Base-by-base conservation (phyloP, 2,329 filamentous ascomycete genomes). In the Aspergillus floridensis region DNA sequence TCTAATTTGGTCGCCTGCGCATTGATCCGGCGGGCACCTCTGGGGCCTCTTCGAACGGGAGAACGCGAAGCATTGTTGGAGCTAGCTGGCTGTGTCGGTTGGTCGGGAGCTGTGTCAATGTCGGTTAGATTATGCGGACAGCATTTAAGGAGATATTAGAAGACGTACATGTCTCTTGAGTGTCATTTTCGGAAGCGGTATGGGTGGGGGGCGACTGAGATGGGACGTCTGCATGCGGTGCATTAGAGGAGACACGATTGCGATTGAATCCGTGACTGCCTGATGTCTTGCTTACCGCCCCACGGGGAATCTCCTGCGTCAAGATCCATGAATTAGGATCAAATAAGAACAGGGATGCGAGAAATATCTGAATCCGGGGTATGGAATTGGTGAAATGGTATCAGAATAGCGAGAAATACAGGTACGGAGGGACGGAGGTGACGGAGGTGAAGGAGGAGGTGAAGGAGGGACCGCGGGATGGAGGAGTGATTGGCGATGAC, bases 1-100 rank as follows among this genome's bases (percentile, higher is more conserved):
- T 88, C 85, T 61, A 88, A 77, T 58, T 82, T 83, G 48, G 85
- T 88, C 32, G 85, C 81, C 68, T 87, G 84, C 38, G 81, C 81
- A 69, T 79, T 84, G 69, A 86, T 80, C 70, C 85, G 84, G 61
- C 84, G 81, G 57, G 80, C 78, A n/a, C 77, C 77, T 64, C 84
- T 78, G 16, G 82, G 80, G 48, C 77, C 81, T 71, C 81, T 79
- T 63, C 75, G 77, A 55, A 76, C 77, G 50, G 81, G 77, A 32
- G 81, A 79, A 63, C 79, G 80, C 49, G 80, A 75, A 32, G 79
- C 75, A 61, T 76, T 74, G 46, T 76, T 74, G 46, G 78, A 66
- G 64, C 75, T 68, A 67, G 74, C 53, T 63, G 70, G 72, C 65
- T 66, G 75, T 73, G 67, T 65, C 59, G 72, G 41, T 64, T 69